Evolutionary conservation across 2,329 filamentous ascomycete genomes (phyloP).

Genomic region (Exophiala phaeomuriformis): DNA sequence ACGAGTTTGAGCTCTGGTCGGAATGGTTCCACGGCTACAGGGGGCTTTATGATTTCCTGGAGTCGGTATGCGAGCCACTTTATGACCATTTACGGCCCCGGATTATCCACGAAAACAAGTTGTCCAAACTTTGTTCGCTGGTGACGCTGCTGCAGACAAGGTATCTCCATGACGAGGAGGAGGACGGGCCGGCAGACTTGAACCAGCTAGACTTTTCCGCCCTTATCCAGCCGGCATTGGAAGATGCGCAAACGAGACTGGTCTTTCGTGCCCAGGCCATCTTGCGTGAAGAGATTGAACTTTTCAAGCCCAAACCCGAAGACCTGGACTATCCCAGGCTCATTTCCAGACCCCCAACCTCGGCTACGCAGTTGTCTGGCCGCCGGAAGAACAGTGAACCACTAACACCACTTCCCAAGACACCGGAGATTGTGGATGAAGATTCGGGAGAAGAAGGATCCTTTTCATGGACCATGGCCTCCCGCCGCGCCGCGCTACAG

Average conservation of each 20-base stretch:
- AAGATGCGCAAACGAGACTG: slow-evolving; percentile 60
- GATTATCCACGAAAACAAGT: slow-evolving; percentile 59
- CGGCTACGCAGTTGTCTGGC: slow-evolving; percentile 31
- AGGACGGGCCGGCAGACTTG: slow-evolving; percentile 43
- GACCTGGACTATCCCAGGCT: slow-evolving; percentile 58
- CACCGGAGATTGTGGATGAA: slow-evolving; percentile 47
- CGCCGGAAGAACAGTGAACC: slow-evolving; percentile 32
- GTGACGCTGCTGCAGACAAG: slow-evolving; percentile 59
- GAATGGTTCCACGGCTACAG: slow-evolving; percentile 60
- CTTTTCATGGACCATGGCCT: slow-evolving; percentile 21
- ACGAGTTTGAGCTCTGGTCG: slow-evolving; percentile 61
- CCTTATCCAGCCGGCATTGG: slow-evolving; percentile 57
- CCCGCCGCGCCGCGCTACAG: slow-evolving; percentile 18
- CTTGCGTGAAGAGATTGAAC: slow-evolving; percentile 60
- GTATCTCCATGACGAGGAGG: slow-evolving; percentile 56
- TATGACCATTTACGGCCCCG: slow-evolving; percentile 59
- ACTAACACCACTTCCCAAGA: slow-evolving; percentile 22
- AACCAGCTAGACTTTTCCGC: slow-evolving; percentile 55
- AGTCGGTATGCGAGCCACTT: slow-evolving; percentile 59
- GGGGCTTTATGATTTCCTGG: slow-evolving; percentile 58
- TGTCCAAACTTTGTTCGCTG: slow-evolving; percentile 60
- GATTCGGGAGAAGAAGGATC: slow-evolving; percentile 33
- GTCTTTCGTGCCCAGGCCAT: slow-evolving; percentile 59
- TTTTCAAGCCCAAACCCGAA: slow-evolving; percentile 57
- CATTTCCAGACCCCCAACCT: slow-evolving; percentile 32